A percentile compares a stretch with the other conserved stretches of the same genome.
Evolutionary conservation across 768 basidiomycete genomes (phyloP).

Genomic region (Crucibulum laeve): DNA sequence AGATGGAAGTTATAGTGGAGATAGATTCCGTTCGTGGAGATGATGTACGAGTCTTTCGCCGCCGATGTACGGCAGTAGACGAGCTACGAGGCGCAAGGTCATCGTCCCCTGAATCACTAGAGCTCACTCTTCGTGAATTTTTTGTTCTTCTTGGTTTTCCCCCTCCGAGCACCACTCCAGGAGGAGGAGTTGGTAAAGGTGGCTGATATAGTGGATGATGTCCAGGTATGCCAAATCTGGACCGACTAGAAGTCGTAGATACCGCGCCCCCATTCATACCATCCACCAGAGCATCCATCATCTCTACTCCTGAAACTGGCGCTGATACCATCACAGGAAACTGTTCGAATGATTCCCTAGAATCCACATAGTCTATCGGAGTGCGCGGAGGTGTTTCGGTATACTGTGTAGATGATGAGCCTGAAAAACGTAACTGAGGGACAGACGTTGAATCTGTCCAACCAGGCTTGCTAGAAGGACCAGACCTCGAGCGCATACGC

Average conservation of each 20-base stretch:
- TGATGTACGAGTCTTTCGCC: slow-evolving; percentile 25
- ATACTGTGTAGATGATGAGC: slow-evolving; percentile 62
- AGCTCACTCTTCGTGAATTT: slow-evolving; percentile 19
- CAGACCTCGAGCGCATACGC: slow-evolving; percentile 54
- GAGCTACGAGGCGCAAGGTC: slow-evolving; percentile 32
- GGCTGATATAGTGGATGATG: slow-evolving; percentile 80
- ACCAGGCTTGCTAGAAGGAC: slow-evolving; percentile 44
- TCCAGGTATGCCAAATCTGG: slow-evolving; percentile 51
- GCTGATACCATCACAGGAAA: slow-evolving; percentile 73
- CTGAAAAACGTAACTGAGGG: slow-evolving; percentile 59
- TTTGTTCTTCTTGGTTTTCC: slow-evolving; percentile 33
- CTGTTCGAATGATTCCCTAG: slow-evolving; percentile 39
- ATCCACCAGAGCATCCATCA: slow-evolving; percentile 85
- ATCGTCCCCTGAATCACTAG: slow-evolving; percentile 54
- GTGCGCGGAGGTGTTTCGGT: slow-evolving; percentile 72
- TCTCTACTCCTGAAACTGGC: slow-evolving; percentile 75
- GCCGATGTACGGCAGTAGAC: slow-evolving; percentile 22
- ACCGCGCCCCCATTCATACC: slow-evolving; percentile 82
- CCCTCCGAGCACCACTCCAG: slow-evolving; percentile 67
- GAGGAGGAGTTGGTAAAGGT: slow-evolving; percentile 79
- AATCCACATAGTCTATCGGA: slow-evolving; percentile 44
- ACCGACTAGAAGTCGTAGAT: slow-evolving; percentile 38
- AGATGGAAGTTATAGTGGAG: slow-evolving; percentile 10
- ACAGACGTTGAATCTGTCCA: slow-evolving; percentile 40
- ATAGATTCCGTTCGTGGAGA: slow-evolving; percentile 23